A percentile compares a stretch with the other conserved stretches of the same genome.
Conservation (phyloP, 805 yeast species). For the Cyberlindnera lachancei region DNA sequence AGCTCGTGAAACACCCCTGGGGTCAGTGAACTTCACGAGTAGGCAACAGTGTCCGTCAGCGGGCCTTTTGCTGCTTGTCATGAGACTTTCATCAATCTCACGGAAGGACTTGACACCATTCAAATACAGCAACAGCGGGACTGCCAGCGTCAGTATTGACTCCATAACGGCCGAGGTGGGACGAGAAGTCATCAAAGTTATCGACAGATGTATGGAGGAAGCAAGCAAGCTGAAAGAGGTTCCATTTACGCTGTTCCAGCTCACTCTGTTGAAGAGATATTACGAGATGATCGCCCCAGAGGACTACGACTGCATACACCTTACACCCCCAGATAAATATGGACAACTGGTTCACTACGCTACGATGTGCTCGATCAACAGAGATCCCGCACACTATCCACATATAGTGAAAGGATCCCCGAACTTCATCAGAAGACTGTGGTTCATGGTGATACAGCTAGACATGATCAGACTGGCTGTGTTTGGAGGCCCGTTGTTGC, state of each 20-base stretch:
- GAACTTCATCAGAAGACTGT: constrained; percentile 14
- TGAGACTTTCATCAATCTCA: constrained; percentile 13
- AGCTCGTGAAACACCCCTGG: constrained; percentile 1
- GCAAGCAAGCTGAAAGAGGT: constrained; percentile 5
- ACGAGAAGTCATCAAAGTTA: constrained; percentile 4
- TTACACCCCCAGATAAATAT: constrained; percentile 4
- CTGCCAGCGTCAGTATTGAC: too few species aligned
- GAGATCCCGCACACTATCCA: constrained; percentile 10
- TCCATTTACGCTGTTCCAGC: constrained; percentile 9
- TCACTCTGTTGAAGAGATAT: constrained; percentile 4
- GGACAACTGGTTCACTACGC: constrained; percentile 12
- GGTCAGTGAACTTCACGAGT: constrained; percentile 3
- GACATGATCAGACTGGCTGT: constrained; percentile 11
- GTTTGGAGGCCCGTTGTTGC: constrained; percentile 13
- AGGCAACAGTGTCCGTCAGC: constrained; percentile 7
- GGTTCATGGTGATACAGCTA: constrained; percentile 9
- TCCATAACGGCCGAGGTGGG: too few species aligned
- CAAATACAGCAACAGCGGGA: not conserved
- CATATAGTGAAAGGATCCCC: not conserved
- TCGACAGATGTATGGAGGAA: constrained; percentile 4
- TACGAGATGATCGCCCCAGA: constrained; percentile 11
- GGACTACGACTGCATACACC: constrained; percentile 11
- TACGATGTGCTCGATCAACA: constrained; percentile 9
- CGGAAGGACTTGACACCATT: constrained; percentile 1
- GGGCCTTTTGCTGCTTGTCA: constrained; percentile 9